Base-by-base conservation (phyloP, 176 grass and related monocot genomes). In the Aegilops bicornis region DNA sequence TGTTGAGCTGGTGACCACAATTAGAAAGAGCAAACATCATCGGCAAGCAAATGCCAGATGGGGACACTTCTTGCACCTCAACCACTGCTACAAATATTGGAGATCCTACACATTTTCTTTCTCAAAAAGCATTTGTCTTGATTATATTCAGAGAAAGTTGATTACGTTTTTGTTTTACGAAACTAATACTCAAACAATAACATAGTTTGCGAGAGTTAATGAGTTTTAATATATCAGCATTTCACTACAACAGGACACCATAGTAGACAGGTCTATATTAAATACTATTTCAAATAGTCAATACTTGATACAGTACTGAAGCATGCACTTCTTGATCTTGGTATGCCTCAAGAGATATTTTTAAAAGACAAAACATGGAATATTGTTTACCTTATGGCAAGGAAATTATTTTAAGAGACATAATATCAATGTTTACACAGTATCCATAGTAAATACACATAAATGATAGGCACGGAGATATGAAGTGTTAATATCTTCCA, bases 301-400 rank as follows among this genome's bases (percentile, higher is more conserved):
- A 25, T 73, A 45, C 70, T 8, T 74, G 71, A 74, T 75, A 70
- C 20, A 65, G 40, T 82, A 65, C 30, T 73, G 52, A 71, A 79
- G 76, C 59, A 80, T 61, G 19, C 52, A 87, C 81, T 36, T 67
- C 42, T 56, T 66, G 42, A 68, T 65, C 62, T 52, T 64, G 68
- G 69, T 24, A 73, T 25, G 70, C 20, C 37, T 73, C 22, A 43
- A 73, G 70, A 22, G 70, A 73, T 73, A 61, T 52, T 35, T 29
- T 50, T 27, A 27, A 80, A 71, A 81, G 68, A 45, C 16, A 67
- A 67, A 64, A 64, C 8, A 20, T 43, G 60, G 32, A 6, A 68
- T 13, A 25, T 20, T 39, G 66, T 65, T 29, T 73, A 64, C 40
- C 31, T 75, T 76, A 40, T 67, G 45, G 60, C 17, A 80, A 63